Evolutionary conservation across 805 yeast genomes (phyloP), one percentile per base, ranked within the genome.

Genomic region (Yarrowia deformans): DNA sequence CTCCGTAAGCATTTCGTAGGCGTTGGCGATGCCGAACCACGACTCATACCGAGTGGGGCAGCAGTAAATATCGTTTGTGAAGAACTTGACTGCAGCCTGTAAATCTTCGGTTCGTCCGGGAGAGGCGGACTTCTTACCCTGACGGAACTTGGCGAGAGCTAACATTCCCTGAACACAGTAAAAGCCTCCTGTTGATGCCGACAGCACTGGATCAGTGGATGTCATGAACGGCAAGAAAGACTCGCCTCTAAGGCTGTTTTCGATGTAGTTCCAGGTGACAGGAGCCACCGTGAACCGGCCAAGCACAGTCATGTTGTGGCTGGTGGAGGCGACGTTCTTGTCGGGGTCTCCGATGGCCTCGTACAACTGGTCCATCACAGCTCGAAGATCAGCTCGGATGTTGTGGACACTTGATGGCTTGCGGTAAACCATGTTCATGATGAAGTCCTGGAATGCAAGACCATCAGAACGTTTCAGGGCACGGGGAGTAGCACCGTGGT

Each of bases 21-120:
- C 88, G 74, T 89, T 92, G 0, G 96, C 97, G 14, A 95, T 76
- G 1, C 91, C 82, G 49, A 87, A 81, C 99, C 99, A 95, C 9
- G 91, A 87, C 77, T 95, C 99, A 58, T 89, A 82, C 39, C 97
- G 80, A 48, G 84, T 79, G 1, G 90, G 83, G 4, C 90, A 87
- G 73, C 88, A 88, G 0, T 87, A 74, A 18, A 95, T 77, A 76
- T 95, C 98, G 68, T 82, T 80, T 63, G 82, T 84, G 70, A 93
- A 82, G 77, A 88, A 84, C 60, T 84, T 83, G 18, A 91, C 85
- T 1, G 95, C 91, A 52, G 85, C 83, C 69, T 90, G 95, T 45
- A 94, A 77, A 74, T 93, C 98, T 4, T 92, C 90, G 0, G 90
- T 87, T 69, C 97, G 82, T 12, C 93, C 90, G 1, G 68, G 68